These are phyloP conservation scores for Scytalidium lignicola DNA, from an alignment of 2,329 filamentous ascomycete genomes.

Conservation along the genomic window DNA sequence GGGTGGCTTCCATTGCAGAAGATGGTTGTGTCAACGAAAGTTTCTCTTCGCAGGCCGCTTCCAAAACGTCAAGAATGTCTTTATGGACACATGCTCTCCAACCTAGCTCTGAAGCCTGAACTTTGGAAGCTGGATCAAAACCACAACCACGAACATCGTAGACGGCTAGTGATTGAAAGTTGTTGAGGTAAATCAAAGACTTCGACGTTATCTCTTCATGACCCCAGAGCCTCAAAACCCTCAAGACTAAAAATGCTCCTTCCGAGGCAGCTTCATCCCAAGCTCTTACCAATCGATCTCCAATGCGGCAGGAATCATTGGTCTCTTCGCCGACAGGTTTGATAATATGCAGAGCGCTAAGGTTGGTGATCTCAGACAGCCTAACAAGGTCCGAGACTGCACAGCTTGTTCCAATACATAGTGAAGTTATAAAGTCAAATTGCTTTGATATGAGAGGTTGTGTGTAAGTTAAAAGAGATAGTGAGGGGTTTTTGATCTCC, in stretches of 20 bases:
- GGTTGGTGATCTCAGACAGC: slow-evolving; percentile 24
- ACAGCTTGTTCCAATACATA: slow-evolving; percentile 25
- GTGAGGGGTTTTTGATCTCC: slow-evolving; percentile 14
- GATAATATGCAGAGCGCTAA: slow-evolving; percentile 26
- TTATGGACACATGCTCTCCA: slow-evolving; percentile 16
- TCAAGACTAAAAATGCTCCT: slow-evolving; percentile 23
- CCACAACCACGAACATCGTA: slow-evolving; percentile 23
- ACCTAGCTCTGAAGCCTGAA: slow-evolving; percentile 11
- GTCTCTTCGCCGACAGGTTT: slow-evolving; percentile 1
- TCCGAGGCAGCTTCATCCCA: slow-evolving; percentile 23
- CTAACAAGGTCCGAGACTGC: slow-evolving; percentile 22
- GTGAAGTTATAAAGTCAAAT: slow-evolving; percentile 25
- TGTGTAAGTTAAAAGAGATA: slow-evolving; percentile 20
- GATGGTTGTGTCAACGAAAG: slow-evolving; percentile 9
- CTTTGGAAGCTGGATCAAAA: slow-evolving; percentile 8
- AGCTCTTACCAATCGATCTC: slow-evolving; percentile 25
- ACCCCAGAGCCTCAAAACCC: slow-evolving; percentile 26
- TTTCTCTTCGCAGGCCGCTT: slow-evolving; percentile 17
- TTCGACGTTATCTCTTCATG: slow-evolving; percentile 21
- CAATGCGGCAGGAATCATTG: slow-evolving; percentile 8
- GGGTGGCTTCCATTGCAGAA: slow-evolving; percentile 1
- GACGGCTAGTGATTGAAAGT: slow-evolving; percentile 25
- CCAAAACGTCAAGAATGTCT: slow-evolving; percentile 13
- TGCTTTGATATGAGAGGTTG: slow-evolving; percentile 20
- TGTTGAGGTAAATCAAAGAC: slow-evolving; percentile 24